Evolutionary conservation across 2,329 filamentous ascomycete species (phyloP).

Genomic region (Ascochyta lentis): DNA sequence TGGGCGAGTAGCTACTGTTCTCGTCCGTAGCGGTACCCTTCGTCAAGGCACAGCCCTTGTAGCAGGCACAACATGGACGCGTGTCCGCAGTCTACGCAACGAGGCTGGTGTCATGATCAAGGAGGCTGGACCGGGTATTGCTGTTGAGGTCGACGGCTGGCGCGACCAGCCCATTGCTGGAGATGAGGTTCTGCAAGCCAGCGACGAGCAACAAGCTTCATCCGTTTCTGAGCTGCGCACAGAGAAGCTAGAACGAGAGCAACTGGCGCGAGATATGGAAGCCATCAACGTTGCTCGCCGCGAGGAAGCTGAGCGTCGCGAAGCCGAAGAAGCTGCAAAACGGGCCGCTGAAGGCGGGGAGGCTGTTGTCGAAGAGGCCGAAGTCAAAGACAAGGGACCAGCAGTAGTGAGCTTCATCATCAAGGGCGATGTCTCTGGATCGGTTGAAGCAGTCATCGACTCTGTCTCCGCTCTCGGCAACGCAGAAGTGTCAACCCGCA

Average conservation of each 20-base stretch:
- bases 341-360: constrained; percentile 33
- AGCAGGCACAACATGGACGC: constrained; percentile 86
- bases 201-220: constrained; percentile 78
- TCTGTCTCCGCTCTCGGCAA: constrained; percentile 81
- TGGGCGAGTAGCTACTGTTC: constrained; percentile 85
- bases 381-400: constrained; percentile 54
- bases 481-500: constrained; percentile 77
- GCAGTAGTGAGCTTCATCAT: constrained; percentile 79
- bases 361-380: constrained; percentile 48
- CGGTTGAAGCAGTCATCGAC: constrained; percentile 86
- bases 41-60: constrained; percentile 81
- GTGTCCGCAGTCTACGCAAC: constrained; percentile 82
- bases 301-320: constrained; percentile 65
- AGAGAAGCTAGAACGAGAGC: constrained; percentile 72
- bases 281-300: constrained; percentile 75
- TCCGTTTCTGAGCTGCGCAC: constrained; percentile 77
- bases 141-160: constrained; percentile 96
- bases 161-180: constrained; percentile 84
- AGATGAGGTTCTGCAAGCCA: constrained; percentile 83
- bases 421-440: constrained; percentile 92
- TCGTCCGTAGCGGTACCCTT: constrained; percentile 87
- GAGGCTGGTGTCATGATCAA: constrained; percentile 77
- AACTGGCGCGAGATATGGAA: constrained; percentile 71
- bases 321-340: constrained; percentile 60
- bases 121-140: constrained; percentile 83